These are phyloP conservation scores for Phytophthora cryptogea DNA, from an alignment of 352 stramenopile species.

Conservation along the genomic window DNA sequence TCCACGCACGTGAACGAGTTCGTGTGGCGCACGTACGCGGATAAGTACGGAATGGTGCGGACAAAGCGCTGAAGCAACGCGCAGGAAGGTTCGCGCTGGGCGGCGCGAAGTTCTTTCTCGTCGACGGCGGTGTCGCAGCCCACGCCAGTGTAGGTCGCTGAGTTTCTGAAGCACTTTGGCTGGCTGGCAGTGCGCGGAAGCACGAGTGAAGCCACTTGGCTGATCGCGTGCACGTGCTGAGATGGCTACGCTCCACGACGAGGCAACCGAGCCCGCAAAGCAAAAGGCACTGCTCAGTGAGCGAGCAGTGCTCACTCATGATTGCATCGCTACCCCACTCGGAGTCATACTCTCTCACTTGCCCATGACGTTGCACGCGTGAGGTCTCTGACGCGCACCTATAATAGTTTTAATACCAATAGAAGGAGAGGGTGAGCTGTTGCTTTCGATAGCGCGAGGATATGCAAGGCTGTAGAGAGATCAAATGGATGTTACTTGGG, in stretches of 20 bases:
- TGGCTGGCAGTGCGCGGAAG: conserved; percentile 10
- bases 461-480: no score
- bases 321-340: no score
- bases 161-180: background rate
- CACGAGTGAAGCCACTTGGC: conserved; percentile 22
- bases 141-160: conserved; percentile 24
- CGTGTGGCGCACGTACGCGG: conserved; percentile 10
- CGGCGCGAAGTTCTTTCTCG: conserved; percentile 1
- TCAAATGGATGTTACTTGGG: no score
- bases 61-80: background rate
- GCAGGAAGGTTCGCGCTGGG: conserved; percentile 21
- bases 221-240: background rate
- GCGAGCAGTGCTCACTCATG: no score
- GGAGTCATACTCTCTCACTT: no score
- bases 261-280: background rate
- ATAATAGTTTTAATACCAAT: no score
- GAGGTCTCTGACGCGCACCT: background rate
- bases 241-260: conserved; percentile 7
- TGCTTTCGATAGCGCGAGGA: no score
- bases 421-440: no score
- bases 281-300: background rate
- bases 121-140: conserved; percentile 21
- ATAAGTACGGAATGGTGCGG: conserved; percentile 19
- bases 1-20: conserved; percentile 15
- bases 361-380: background rate